Base-by-base conservation (phyloP, 495 filamentous ascomycete species). In the Amphirosellinia nigrospora region DNA sequence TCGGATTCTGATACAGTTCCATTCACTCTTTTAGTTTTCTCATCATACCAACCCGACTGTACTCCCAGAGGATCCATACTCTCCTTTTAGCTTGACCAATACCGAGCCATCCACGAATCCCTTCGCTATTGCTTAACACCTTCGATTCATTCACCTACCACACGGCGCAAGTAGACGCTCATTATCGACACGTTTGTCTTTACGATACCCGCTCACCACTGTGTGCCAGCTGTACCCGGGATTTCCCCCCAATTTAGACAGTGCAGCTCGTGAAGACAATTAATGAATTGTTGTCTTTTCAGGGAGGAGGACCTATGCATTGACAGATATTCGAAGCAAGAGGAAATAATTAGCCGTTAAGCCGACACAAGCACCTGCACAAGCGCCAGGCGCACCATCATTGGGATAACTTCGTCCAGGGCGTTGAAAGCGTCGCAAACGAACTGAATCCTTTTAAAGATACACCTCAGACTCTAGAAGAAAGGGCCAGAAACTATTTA, bases 401-500 rank as follows among this genome's bases (percentile, higher is more conserved):
- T 45, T 76, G 72, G 76, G 66, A 76, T n/a, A 34, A 74, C 0
- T 69, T 78, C 30, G 70, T 75, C 39, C 43, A 68, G 19, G 64
- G 46, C 21, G 65, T 66, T n/a, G 65, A 71, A 36, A 69, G 68
- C 53, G 72, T 72, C 30, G 78, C 71, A n/a, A 72, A 73, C 28
- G 73, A 75, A n/a, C 43, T 72, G 9, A 74, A 73, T 55, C 74
- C 74, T 11, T 72, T 75, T 46, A 73, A 77, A 26, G 55, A 66
- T 58, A 56, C 71, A 0, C 15, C 66, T 3, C 41, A 60, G 13
- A 68, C 71, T 4, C 6, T 74, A 43, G 69, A 75, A 38, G 79
- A 71, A 58, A 79, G 72, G 53, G 72, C 73, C 77, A 55, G 77
- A 72, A 36, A 87, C 85, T 1, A 73, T 85, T 62, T 79, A 82